Percentiles rank a stretch among this genome's conserved stretches.
Conservation (phyloP, 78 protist genomes). For the Dictyostelium discoideum region DNA sequence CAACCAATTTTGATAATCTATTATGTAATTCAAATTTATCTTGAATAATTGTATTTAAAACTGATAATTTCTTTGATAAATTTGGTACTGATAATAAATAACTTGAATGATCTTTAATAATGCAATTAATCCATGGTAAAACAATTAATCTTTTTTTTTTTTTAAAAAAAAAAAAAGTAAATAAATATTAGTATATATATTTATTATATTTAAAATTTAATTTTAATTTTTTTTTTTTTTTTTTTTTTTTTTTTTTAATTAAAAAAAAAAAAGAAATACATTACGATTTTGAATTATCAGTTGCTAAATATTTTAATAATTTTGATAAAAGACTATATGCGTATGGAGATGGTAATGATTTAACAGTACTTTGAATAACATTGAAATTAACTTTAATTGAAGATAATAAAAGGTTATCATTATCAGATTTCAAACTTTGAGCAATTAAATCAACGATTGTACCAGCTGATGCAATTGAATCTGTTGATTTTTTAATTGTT, state of each 20-base stretch:
- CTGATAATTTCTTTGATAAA: neutral
- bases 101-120: slow-evolving; percentile 45
- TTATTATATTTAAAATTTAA: too few species aligned
- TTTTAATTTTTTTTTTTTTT: neutral
- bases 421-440: slow-evolving; percentile 16
- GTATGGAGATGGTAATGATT: slow-evolving; percentile 57
- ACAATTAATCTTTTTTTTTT: neutral
- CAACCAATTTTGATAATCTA: slow-evolving; percentile 44
- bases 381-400: slow-evolving; percentile 8
- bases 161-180: neutral
- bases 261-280: neutral
- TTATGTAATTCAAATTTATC: slow-evolving; percentile 56
- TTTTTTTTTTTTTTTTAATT: too few species aligned
- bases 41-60: slow-evolving; percentile 50
- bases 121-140: slow-evolving; percentile 42
- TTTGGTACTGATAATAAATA: slow-evolving; percentile 46
- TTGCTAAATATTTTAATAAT: slow-evolving; percentile 27
- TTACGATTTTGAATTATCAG: slow-evolving; percentile 55
- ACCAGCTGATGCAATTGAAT: slow-evolving; percentile 21
- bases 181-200: neutral
- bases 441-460: slow-evolving; percentile 31
- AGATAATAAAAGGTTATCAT: neutral
- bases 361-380: slow-evolving; percentile 44
- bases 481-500: neutral
- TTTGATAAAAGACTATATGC: slow-evolving; percentile 42